phyloP scores from a whole-genome alignment of 1,139 yeast species.

The Debaryomycetaceae sp. region DNA sequence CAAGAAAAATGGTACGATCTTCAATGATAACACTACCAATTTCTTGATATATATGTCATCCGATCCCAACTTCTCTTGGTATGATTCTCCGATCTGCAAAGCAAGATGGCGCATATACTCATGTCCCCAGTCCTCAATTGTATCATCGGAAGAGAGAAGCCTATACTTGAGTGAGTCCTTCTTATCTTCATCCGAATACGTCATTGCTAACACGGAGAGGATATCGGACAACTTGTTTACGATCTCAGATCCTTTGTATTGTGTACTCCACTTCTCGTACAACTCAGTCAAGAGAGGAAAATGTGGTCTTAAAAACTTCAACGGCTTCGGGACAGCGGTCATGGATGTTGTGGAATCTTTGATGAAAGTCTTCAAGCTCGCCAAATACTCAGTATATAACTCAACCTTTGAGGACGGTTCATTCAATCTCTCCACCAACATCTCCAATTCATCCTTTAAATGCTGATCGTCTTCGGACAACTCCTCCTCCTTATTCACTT shows the following conservation, averaged over 20 bases:
- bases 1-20: slow-evolving; percentile 85
- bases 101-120: slow-evolving; percentile 96
- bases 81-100: slow-evolving; percentile 87
- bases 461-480: slow-evolving; percentile 91
- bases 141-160: slow-evolving; percentile 54
- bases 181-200: slow-evolving; percentile 81
- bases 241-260: slow-evolving; percentile 26
- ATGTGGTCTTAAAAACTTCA: slow-evolving; percentile 89
- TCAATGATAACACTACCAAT: slow-evolving; percentile 63
- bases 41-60: slow-evolving; percentile 42
- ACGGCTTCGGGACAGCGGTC: slow-evolving; percentile 99
- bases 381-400: slow-evolving; percentile 58
- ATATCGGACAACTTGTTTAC: slow-evolving; percentile 62
- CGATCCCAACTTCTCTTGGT: slow-evolving; percentile 61
- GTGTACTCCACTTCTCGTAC: slow-evolving; percentile 63
- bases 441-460: slow-evolving; percentile 81
- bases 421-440: slow-evolving; percentile 74
- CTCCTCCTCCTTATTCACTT: slow-evolving; percentile 62
- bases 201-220: slow-evolving; percentile 92
- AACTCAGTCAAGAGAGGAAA: slow-evolving; percentile 63
- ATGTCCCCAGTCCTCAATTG: slow-evolving; percentile 92
- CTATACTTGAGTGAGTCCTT: slow-evolving; percentile 82
- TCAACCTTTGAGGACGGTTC: slow-evolving; percentile 39
- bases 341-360: slow-evolving; percentile 94
- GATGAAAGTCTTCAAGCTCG: slow-evolving; percentile 69